Percentiles rank a stretch among this genome's conserved stretches.
These are phyloP conservation scores for Camellia sinensis DNA, from an alignment of 148 eudicot genomes.

Conservation along the genomic window DNA sequence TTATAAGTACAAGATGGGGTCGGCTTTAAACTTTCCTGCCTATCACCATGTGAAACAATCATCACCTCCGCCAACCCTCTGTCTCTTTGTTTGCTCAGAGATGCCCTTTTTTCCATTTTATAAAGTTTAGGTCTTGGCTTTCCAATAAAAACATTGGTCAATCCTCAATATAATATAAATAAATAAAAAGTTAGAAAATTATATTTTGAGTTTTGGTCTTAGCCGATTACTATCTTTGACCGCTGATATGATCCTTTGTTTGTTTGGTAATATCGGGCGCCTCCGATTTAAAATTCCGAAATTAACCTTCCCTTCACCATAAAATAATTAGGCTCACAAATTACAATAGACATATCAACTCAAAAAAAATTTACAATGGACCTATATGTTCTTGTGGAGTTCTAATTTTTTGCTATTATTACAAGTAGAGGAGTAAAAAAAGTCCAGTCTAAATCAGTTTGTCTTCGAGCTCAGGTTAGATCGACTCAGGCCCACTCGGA, in stretches of 20 bases:
- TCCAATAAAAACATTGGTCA: neutral
- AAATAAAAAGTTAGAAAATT: neutral
- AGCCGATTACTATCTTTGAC: neutral
- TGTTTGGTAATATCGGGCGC: neutral
- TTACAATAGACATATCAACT: too few relatives aligned
- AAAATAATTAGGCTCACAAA: too few relatives aligned
- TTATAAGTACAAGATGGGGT: conserved; percentile 3
- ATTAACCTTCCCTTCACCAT: neutral
- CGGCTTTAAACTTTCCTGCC: conserved; percentile 16
- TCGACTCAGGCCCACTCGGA: too few relatives aligned
- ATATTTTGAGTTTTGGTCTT: too few relatives aligned
- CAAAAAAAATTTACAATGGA: too few relatives aligned
- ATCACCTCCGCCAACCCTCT: conserved; percentile 8
- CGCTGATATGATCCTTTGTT: neutral
- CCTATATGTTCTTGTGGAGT: too few relatives aligned
- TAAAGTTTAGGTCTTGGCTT: neutral
- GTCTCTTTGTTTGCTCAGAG: neutral
- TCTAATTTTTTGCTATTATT: too few relatives aligned
- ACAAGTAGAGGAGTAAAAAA: too few relatives aligned
- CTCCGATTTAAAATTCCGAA: neutral
- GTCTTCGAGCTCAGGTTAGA: too few relatives aligned
- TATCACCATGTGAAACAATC: conserved; percentile 4
- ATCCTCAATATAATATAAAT: neutral
- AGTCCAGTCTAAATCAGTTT: too few relatives aligned
- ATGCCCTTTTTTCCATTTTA: too few relatives aligned